Evolutionary conservation across 805 yeast species (phyloP), one percentile per base, ranked within the genome.

Genomic region (Soucietia sequanensis): DNA sequence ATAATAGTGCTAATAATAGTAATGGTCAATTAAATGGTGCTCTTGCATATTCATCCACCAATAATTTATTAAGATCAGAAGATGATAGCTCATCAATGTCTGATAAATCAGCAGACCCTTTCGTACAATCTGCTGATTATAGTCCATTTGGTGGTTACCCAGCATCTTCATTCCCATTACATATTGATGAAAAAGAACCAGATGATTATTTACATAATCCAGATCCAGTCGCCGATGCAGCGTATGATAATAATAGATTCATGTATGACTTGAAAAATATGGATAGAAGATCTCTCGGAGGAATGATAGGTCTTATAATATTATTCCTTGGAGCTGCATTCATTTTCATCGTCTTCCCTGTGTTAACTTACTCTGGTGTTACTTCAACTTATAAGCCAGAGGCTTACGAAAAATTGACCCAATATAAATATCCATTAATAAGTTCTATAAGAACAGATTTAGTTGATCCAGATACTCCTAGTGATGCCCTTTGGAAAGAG

Each of bases 131-230:
- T 15, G 50, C 62, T 16, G 93, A 84, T 51, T 80, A 81, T 45
- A 78, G 85, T 32, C 99, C 98, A 3, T 91, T 91, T 64, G 99
- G 98, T 34, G 98, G 98, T 11, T 91, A 86, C 60, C 98, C 99
- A 1, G 95, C 96, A 6, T 72, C 89, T 13, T 81, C 88, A 4
- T 91, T 91, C 65, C 98, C 99, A 1, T 67, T 91, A 38, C 82
- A 77, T 48, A 80, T 93, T 44, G 96, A 91, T 41, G 98, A 91
- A 49, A 86, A 87, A 61, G 99, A 91, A 61, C 83, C 85, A 6
- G 99, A 91, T 64, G 99, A 91, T 60, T 90, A 87, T 54, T 58
- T 93, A 46, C 98, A 91, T 62, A 93, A 91, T 61, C 98, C 98
- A 2, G 96, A 91, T 59, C 96, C 96, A 7, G 82, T 89, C 23